Evolutionary conservation across 1,284 basidiomycete genomes (phyloP), one percentile per base, ranked within the genome.

Genomic region (Ceratobasidium sp.): DNA sequence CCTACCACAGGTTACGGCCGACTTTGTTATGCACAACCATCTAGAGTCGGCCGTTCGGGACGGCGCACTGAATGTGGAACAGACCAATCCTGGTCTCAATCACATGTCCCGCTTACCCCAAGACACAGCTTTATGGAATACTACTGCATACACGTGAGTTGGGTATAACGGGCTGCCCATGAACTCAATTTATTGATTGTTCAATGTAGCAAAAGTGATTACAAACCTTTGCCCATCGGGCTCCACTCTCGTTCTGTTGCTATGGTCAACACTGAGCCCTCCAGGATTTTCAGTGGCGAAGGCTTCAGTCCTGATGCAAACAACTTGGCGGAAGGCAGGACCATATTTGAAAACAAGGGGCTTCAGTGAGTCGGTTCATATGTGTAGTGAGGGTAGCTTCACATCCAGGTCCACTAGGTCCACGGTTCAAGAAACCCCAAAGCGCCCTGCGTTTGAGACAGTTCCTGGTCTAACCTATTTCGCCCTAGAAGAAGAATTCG

Each of bases 401-500:
- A 38, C 35, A 38, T 38, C 35, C 4, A 38, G 35, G 11, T 5
- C 11, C 6, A 11, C 11, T 38, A 38, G 35, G 35, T 38, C 6
- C 35, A 38, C 35, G 4, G 6, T 11, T 38, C 35, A 5, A 38
- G 6, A 38, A 38, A 38, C 4, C 35, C 35, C 35, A 11, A 38
- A 38, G 35, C 35, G 16, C 32, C 30, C 8, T 9, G 30, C 30
- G 1, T 66, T 66, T 21, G 26, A 66, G 18, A 9, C 35, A 7
- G 35, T 30, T n/a, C 30, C 47, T 13, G 63, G 63, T 1, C 46
- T 2, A 9, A 50, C 30, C 1, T 66, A 52, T 26, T 50, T 66
- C 21, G 30, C n/a, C 5, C 18, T 66, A 4, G 47, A 66, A 41
- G 49, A 66, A 13, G 63, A 66, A 18, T 66, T 52, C 23, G 63